phyloP scores from a whole-genome alignment of 1,284 basidiomycete genomes.

The Gomphus bonarii region DNA sequence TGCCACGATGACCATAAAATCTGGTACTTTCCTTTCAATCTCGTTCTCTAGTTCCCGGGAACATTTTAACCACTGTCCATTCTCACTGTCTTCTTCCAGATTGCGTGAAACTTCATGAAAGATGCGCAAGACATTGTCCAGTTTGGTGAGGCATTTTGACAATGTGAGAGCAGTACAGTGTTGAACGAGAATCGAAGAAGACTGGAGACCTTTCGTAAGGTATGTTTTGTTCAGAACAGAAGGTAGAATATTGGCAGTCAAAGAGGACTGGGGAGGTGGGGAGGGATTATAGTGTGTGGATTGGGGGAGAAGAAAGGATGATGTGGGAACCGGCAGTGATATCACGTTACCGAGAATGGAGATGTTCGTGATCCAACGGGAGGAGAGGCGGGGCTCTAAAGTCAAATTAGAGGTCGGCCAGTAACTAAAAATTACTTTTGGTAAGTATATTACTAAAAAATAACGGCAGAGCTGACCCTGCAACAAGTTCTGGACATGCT shows the following conservation, averaged over 20 bases:
- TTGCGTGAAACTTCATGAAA: slow-evolving; percentile 42
- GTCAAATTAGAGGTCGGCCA: slow-evolving; percentile 69
- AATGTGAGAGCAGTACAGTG: slow-evolving; percentile 74
- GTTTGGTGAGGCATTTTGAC: slow-evolving; percentile 64
- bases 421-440: slow-evolving; percentile 37
- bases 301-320: slow-evolving; percentile 46
- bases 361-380: slow-evolving; percentile 84
- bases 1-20: slow-evolving; percentile 73
- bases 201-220: slow-evolving; percentile 72
- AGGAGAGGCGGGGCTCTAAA: slow-evolving; percentile 79
- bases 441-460: neutral
- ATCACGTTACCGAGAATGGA: slow-evolving; percentile 72
- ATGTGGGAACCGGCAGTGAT: slow-evolving; percentile 60
- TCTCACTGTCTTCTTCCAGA: slow-evolving; percentile 51
- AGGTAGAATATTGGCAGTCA: slow-evolving; percentile 73
- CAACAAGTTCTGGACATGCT: slow-evolving; percentile 80
- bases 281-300: slow-evolving; percentile 42
- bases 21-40: slow-evolving; percentile 68
- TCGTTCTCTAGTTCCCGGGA: slow-evolving; percentile 63
- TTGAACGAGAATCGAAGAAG: slow-evolving; percentile 64
- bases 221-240: slow-evolving; percentile 57
- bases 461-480: slow-evolving; percentile 38
- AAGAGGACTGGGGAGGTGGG: slow-evolving; percentile 59
- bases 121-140: slow-evolving; percentile 39
- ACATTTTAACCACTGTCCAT: slow-evolving; percentile 62